phyloP scores from a whole-genome alignment of 2,329 filamentous ascomycete species.

The Rasamsonia emersonii region DNA sequence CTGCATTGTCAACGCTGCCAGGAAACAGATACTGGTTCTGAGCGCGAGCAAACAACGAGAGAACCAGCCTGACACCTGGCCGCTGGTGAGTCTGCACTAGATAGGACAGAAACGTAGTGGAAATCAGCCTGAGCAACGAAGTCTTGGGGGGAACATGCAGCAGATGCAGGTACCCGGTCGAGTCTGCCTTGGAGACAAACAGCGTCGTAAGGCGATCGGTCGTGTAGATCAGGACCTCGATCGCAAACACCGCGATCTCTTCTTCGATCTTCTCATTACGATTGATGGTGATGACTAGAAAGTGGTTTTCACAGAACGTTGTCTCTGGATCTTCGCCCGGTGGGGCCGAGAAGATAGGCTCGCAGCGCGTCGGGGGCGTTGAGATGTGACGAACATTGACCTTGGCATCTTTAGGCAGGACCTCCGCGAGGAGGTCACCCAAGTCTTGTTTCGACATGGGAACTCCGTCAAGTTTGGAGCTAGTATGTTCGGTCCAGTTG shows the following conservation, averaged over 20 bases:
- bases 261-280: slow-evolving; percentile 14
- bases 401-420: slow-evolving; percentile 43
- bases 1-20: slow-evolving; percentile 71
- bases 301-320: slow-evolving; percentile 84
- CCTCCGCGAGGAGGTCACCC: slow-evolving; percentile 42
- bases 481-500: too few relatives aligned
- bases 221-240: slow-evolving; percentile 82
- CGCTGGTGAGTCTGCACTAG: slow-evolving; percentile 61
- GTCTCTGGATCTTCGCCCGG: slow-evolving; percentile 62
- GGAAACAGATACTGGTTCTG: slow-evolving; percentile 95
- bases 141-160: slow-evolving; percentile 50
- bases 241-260: slow-evolving; percentile 65
- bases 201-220: slow-evolving; percentile 73
- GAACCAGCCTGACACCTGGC: slow-evolving; percentile 57
- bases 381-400: slow-evolving; percentile 81
- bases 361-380: slow-evolving; percentile 66
- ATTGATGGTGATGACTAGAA: slow-evolving; percentile 51
- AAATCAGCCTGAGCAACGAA: slow-evolving; percentile 61
- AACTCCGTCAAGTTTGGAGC: too few relatives aligned
- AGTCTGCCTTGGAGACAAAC: slow-evolving; percentile 95
- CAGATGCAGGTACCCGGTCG: slow-evolving; percentile 73
- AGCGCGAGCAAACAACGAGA: slow-evolving; percentile 85
- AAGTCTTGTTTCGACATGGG: slow-evolving; percentile 26
- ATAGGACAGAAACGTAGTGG: slow-evolving; percentile 65
- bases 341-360: slow-evolving; percentile 70